A percentile compares a stretch with the other conserved stretches of the same genome.
These are phyloP conservation scores for Cyclostephanos tholiformis DNA, from an alignment of 108 stramenopile species.

Conservation along the genomic window DNA sequence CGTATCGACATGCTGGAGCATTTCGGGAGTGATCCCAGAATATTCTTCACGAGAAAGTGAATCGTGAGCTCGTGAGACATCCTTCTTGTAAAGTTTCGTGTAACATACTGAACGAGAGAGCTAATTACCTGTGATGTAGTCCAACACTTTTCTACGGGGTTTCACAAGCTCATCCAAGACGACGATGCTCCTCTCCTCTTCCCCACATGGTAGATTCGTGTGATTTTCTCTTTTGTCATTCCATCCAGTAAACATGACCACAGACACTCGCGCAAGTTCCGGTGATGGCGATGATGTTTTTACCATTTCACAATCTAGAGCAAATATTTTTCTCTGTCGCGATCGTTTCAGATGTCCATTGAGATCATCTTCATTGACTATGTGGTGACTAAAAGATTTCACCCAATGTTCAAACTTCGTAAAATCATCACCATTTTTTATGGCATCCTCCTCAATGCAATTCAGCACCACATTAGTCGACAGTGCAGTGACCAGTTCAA, in stretches of 20 bases:
- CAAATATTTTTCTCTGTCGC: slow-evolving; percentile 61
- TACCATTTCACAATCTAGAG: slow-evolving; percentile 95
- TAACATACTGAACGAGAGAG: slow-evolving; percentile 5
- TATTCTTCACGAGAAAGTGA: slow-evolving; percentile 38
- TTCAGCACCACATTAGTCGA: slow-evolving; percentile 31
- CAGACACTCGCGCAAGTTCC: slow-evolving; percentile 86
- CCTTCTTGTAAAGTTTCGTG: not conserved
- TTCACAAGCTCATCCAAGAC: slow-evolving; percentile 82
- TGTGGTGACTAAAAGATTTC: slow-evolving; percentile 26
- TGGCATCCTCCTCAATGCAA: slow-evolving; percentile 19
- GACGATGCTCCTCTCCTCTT: slow-evolving; percentile 48
- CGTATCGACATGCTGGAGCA: slow-evolving; percentile 62
- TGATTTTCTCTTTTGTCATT: slow-evolving; percentile 21
- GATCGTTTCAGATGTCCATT: not conserved
- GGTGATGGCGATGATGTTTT: slow-evolving; percentile 57
- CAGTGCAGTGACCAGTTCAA: slow-evolving; percentile 43
- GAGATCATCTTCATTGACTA: not conserved
- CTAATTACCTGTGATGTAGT: slow-evolving; percentile 64
- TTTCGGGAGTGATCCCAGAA: slow-evolving; percentile 72
- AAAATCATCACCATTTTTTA: slow-evolving; percentile 18
- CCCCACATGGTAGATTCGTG: slow-evolving; percentile 5
- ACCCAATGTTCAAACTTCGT: slow-evolving; percentile 26
- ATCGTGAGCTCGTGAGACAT: slow-evolving; percentile 1
- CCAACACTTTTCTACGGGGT: slow-evolving; percentile 66
- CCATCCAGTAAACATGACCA: slow-evolving; percentile 54